These are phyloP conservation scores for Neurospora sp. DNA, from an alignment of 2,329 filamentous ascomycete species.

Conservation along the genomic window DNA sequence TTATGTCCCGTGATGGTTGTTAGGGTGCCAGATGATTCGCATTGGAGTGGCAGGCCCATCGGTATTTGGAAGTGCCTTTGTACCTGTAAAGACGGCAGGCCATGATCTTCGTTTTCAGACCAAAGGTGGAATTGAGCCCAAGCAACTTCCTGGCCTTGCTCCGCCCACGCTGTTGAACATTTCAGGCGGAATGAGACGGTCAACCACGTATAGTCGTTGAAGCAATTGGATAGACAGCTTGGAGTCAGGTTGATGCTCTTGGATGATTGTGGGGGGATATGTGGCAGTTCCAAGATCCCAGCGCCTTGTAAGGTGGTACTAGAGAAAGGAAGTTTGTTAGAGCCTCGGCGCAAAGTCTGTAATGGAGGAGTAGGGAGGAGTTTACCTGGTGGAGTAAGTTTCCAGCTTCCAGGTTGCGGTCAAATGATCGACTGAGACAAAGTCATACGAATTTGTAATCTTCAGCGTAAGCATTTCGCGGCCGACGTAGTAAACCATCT, in stretches of 20 bases:
- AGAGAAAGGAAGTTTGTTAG: neutral
- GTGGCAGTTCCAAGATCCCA: conserved; percentile 31
- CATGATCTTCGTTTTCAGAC: too few species aligned
- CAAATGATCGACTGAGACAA: conserved; percentile 33
- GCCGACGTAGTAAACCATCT: too few species aligned
- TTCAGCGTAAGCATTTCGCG: conserved; percentile 20
- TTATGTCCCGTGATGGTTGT: conserved; percentile 21
- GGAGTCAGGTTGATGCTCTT: neutral
- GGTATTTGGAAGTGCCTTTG: too few species aligned
- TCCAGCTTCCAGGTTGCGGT: conserved; percentile 34
- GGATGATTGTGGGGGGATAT: conserved; percentile 27
- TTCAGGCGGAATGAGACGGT: conserved; percentile 35
- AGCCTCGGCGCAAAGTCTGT: neutral
- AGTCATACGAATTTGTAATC: conserved; percentile 42
- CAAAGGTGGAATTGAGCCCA: conserved; percentile 40
- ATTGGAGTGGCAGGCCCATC: too few species aligned
- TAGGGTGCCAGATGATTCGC: conserved; percentile 13
- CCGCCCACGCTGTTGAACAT: conserved; percentile 38
- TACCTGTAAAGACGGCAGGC: too few species aligned
- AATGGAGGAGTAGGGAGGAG: too few species aligned
- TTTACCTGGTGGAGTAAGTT: conserved; percentile 28
- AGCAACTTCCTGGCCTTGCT: conserved; percentile 42
- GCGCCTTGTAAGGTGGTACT: conserved; percentile 22
- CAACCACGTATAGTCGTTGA: too few species aligned
- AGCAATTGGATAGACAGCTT: neutral